Evolutionary conservation across 495 filamentous ascomycete genomes (phyloP).

Genomic region (Lophium mytilinum): DNA sequence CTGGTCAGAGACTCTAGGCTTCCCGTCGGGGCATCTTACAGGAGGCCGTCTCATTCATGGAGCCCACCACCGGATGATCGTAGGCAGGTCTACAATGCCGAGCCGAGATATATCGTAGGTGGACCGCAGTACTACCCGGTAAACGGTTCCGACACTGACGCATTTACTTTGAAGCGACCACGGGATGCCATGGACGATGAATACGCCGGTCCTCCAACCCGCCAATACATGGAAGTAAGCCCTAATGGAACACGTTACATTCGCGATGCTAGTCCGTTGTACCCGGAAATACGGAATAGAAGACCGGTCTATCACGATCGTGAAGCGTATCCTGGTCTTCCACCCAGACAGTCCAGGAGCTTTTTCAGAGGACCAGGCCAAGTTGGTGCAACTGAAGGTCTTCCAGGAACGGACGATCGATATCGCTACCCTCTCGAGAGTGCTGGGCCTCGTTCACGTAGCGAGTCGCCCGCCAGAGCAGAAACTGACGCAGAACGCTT

Average conservation of each 20-base stretch:
- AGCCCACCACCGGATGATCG: conserved; percentile 13
- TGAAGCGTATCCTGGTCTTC: not conserved
- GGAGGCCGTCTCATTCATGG: conserved; percentile 8
- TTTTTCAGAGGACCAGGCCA: no score
- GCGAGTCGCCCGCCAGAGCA: conserved; percentile 7
- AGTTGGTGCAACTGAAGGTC: no score
- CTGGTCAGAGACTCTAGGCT: conserved; percentile 10
- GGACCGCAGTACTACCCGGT: not conserved
- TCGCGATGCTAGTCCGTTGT: conserved; percentile 8
- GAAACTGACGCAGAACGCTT: conserved; percentile 38
- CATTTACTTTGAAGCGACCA: conserved; percentile 4
- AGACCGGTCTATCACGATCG: conserved; percentile 14
- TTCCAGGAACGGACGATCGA: no score
- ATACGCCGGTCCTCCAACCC: conserved; percentile 2
- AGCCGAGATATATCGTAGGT: conserved; percentile 23
- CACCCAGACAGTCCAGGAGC: no score
- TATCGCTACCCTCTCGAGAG: not conserved
- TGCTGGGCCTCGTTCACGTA: conserved; percentile 1
- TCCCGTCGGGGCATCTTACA: not conserved
- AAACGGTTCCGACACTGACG: conserved; percentile 10
- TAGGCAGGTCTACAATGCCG: conserved; percentile 11
- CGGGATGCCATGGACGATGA: conserved; percentile 12
- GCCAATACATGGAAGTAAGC: conserved; percentile 11
- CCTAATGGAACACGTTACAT: conserved; percentile 3
- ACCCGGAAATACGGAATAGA: conserved; percentile 12